A percentile compares a stretch with the other conserved stretches of the same genome.
Conservation (phyloP, 495 filamentous ascomycete species). For the Lasiosphaeria hispida region DNA sequence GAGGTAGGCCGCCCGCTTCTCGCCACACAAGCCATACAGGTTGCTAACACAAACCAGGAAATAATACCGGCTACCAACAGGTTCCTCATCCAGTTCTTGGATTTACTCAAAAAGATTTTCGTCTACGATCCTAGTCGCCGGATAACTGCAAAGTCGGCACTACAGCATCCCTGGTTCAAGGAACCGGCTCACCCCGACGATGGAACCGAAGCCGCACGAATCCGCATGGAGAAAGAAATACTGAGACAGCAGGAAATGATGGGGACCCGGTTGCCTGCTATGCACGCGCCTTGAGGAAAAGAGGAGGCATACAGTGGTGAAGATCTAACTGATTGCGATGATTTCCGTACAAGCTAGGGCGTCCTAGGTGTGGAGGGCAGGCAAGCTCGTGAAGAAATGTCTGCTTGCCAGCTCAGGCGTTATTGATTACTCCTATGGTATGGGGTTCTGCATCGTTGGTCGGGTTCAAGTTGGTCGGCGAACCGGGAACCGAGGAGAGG, state of each 20-base stretch:
- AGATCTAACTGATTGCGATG: conserved; percentile 1
- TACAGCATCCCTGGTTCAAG: conserved; percentile 93
- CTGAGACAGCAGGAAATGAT: conserved; percentile 12
- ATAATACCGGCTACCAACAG: conserved; percentile 76
- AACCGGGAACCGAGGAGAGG: conserved; percentile 6
- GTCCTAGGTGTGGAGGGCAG: conserved; percentile 11
- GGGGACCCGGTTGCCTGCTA: conserved; percentile 12
- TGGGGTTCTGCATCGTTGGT: conserved; percentile 9
- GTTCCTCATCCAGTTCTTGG: conserved; percentile 83
- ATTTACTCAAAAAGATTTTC: conserved; percentile 86
- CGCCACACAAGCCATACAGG: background rate
- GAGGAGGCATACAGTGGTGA: conserved; percentile 7
- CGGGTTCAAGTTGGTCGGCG: background rate
- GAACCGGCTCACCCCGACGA: conserved; percentile 78
- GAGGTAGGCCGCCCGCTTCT: conserved; percentile 56
- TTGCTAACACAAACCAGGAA: conserved; percentile 58
- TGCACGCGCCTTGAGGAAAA: conserved; percentile 7
- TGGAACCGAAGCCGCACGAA: conserved; percentile 86
- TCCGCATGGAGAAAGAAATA: conserved; percentile 55
- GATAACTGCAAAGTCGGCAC: conserved; percentile 86
- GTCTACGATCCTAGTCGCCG: conserved; percentile 89
- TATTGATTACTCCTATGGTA: conserved; percentile 16
- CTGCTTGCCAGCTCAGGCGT: conserved; percentile 11
- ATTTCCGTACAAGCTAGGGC: conserved; percentile 13
- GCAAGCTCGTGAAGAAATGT: conserved; percentile 21